A percentile compares a stretch with the other conserved stretches of the same genome.
phyloP scores from a whole-genome alignment of 1,139 yeast genomes.

The Candida pseudoviswanathii region DNA sequence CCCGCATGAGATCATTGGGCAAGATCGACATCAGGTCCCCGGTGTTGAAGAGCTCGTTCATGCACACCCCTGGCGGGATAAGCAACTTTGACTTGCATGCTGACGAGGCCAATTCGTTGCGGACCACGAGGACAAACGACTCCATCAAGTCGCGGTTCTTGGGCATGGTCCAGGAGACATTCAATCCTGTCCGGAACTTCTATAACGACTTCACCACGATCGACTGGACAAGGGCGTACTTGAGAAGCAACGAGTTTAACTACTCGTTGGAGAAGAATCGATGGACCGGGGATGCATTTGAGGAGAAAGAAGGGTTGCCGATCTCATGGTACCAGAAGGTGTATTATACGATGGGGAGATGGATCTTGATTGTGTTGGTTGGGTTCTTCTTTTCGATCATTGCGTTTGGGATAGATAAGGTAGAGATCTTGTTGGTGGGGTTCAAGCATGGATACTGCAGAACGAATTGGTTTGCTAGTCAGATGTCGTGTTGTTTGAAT shows the following conservation, averaged over 20 bases:
- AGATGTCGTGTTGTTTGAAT: conserved; percentile 44
- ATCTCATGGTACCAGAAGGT: conserved; percentile 29
- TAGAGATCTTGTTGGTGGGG: conserved; percentile 55
- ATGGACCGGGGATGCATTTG: conserved; percentile 12
- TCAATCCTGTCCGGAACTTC: conserved; percentile 33
- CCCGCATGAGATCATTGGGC: conserved; percentile 25
- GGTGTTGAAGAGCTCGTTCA: conserved; percentile 11
- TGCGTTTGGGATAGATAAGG: conserved; percentile 54
- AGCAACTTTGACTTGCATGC: not conserved
- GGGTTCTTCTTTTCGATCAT: conserved; percentile 53
- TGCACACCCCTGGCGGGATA: conserved; percentile 16
- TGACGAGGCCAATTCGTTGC: conserved; percentile 17
- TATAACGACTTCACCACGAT: conserved; percentile 70
- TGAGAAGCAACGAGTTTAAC: conserved; percentile 49
- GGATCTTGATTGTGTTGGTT: conserved; percentile 53
- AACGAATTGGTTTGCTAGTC: conserved; percentile 48
- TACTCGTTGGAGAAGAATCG: conserved; percentile 31
- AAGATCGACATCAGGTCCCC: conserved; percentile 27
- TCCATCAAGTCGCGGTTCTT: conserved; percentile 23
- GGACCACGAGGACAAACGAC: conserved; percentile 22
- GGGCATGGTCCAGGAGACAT: conserved; percentile 20
- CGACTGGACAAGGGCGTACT: conserved; percentile 63
- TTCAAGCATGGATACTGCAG: conserved; percentile 58
- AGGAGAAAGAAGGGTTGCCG: not conserved
- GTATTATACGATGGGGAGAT: conserved; percentile 37